A percentile compares a stretch with the other conserved stretches of the same genome.
These are phyloP conservation scores for Nidularia pulvinata DNA, from an alignment of 768 basidiomycete genomes.

Conservation along the genomic window DNA sequence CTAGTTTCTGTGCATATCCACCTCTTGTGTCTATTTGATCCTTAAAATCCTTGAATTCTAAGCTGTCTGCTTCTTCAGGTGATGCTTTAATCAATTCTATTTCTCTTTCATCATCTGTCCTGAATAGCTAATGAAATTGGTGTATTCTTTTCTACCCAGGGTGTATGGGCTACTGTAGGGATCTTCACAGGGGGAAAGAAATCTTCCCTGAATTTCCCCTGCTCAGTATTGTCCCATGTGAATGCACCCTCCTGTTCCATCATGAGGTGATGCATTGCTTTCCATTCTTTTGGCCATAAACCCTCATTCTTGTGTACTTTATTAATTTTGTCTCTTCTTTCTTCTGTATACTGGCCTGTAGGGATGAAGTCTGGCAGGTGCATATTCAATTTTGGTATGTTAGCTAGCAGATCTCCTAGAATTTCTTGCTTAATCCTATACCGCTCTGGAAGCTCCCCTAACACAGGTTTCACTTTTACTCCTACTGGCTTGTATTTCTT, in stretches of 20 bases:
- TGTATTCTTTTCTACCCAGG: not conserved
- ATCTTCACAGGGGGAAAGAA: not conserved
- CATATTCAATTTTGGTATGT: not conserved
- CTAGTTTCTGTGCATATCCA: not conserved
- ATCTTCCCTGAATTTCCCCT: not conserved
- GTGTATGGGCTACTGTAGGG: not conserved
- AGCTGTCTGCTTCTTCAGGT: not conserved
- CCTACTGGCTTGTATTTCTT: not conserved
- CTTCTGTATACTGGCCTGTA: not conserved
- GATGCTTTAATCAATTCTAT: not conserved
- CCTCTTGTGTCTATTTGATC: slow-evolving; percentile 6
- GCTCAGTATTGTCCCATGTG: not conserved
- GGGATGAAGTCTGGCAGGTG: not conserved
- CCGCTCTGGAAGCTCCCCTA: not conserved
- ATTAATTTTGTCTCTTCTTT: not conserved
- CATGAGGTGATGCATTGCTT: not conserved
- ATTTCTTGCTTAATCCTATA: not conserved
- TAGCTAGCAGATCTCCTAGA: not conserved
- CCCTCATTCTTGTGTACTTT: not conserved
- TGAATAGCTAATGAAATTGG: not conserved
- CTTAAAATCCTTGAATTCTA: slow-evolving; percentile 7
- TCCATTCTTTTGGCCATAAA: not conserved
- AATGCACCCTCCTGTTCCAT: not conserved
- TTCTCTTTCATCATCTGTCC: not conserved
- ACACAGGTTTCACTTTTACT: not conserved